phyloP scores from a whole-genome alignment of 495 filamentous ascomycete species.

The Haplographium delicatum region DNA sequence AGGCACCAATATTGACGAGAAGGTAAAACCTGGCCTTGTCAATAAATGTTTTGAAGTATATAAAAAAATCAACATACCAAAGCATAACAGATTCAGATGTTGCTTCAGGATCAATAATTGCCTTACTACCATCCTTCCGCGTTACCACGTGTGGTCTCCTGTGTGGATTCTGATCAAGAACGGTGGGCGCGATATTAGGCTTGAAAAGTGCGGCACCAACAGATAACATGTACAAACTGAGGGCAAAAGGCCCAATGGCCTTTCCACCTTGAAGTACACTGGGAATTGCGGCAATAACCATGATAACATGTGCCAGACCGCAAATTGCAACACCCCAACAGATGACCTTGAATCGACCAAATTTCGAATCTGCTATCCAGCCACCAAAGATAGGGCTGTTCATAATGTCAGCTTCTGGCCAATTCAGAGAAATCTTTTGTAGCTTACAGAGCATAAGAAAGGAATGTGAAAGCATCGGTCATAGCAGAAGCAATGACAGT shows the following conservation, averaged over 20 bases:
- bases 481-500: slow-evolving; percentile 51
- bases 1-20: slow-evolving; percentile 71
- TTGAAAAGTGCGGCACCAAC: slow-evolving; percentile 62
- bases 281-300: slow-evolving; percentile 55
- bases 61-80: slow-evolving; percentile 19
- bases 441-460: slow-evolving; percentile 45
- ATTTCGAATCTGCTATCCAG: slow-evolving; percentile 53
- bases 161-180: slow-evolving; percentile 68
- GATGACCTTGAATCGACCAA: slow-evolving; percentile 57
- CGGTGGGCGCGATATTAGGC: slow-evolving; percentile 56
- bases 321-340: slow-evolving; percentile 53
- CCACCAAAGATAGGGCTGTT: slow-evolving; percentile 47
- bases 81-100: slow-evolving; percentile 65
- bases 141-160: slow-evolving; percentile 52
- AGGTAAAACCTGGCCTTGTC: slow-evolving; percentile 58
- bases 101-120: slow-evolving; percentile 69
- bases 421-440: too few species aligned
- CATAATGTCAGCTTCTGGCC: slow-evolving; percentile 19
- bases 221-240: slow-evolving; percentile 51
- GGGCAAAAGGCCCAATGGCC: slow-evolving; percentile 50
- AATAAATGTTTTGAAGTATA: slow-evolving; percentile 12
- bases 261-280: slow-evolving; percentile 48
- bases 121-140: slow-evolving; percentile 62
- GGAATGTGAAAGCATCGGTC: slow-evolving; percentile 50
- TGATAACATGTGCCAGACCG: slow-evolving; percentile 56